phyloP scores from a whole-genome alignment of 2,329 filamentous ascomycete genomes.

The Sarocladium strictum region DNA sequence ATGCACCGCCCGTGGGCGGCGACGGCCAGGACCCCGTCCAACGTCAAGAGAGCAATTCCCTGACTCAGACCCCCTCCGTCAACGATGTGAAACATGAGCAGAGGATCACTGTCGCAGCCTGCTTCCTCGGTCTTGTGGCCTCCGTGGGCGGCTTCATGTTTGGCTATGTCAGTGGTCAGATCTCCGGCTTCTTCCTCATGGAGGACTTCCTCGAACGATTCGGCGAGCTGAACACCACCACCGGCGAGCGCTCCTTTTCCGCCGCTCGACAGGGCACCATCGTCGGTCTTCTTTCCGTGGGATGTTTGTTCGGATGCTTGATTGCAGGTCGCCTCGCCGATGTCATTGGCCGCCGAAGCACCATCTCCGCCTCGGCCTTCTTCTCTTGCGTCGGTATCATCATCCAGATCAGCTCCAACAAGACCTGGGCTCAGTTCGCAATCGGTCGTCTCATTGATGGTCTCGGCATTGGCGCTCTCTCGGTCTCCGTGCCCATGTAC shows the following conservation, averaged over 20 bases:
- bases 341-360: slow-evolving; percentile 52
- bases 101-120: slow-evolving; percentile 34
- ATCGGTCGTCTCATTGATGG: slow-evolving; percentile 61
- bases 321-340: slow-evolving; percentile 56
- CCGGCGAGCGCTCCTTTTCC: slow-evolving; percentile 42
- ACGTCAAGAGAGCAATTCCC: background rate
- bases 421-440: slow-evolving; percentile 58
- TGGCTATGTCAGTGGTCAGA: slow-evolving; percentile 54
- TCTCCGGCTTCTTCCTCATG: slow-evolving; percentile 58
- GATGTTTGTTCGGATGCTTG: slow-evolving; percentile 53
- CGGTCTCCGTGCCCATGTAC: slow-evolving; percentile 62
- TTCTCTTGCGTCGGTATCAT: slow-evolving; percentile 59
- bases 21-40: background rate
- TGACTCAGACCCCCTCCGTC: background rate
- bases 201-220: slow-evolving; percentile 49
- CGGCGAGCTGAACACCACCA: slow-evolving; percentile 29
- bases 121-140: slow-evolving; percentile 43
- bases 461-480: slow-evolving; percentile 58
- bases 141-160: slow-evolving; percentile 54
- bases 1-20: background rate
- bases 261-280: slow-evolving; percentile 58
- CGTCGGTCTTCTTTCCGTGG: slow-evolving; percentile 55
- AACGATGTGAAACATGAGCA: slow-evolving; percentile 14
- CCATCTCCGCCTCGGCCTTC: slow-evolving; percentile 57
- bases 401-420: slow-evolving; percentile 53